A percentile compares a stretch with the other conserved stretches of the same genome.
These are phyloP conservation scores for Xylaria bambusicola DNA, from an alignment of 495 filamentous ascomycete species.

Conservation along the genomic window DNA sequence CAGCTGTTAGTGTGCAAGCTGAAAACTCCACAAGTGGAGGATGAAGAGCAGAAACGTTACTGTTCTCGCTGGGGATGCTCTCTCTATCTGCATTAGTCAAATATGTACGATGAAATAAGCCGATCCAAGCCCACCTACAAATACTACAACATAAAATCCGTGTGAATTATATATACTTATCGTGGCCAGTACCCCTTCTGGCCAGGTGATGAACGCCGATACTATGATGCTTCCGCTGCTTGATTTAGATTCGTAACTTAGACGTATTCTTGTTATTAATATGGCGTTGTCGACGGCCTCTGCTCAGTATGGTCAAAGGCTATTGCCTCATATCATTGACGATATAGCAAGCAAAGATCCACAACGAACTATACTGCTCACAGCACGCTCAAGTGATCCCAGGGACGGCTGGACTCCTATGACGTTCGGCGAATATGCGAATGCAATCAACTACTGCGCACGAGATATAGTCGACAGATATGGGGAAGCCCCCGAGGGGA, in stretches of 20 bases:
- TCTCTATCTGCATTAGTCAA: neutral
- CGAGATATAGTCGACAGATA: slow-evolving; percentile 16
- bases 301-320: slow-evolving; percentile 29
- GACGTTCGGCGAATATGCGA: neutral
- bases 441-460: slow-evolving; percentile 7
- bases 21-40: slow-evolving; percentile 5
- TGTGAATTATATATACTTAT: neutral
- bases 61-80: neutral
- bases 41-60: neutral
- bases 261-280: neutral
- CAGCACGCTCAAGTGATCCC: neutral
- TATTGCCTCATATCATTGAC: slow-evolving; percentile 46
- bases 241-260: neutral
- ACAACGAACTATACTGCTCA: neutral
- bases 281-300: neutral
- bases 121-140: too few relatives aligned
- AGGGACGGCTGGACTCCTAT: slow-evolving; percentile 5
- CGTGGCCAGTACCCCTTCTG: neutral
- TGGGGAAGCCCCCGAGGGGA: neutral
- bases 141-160: too few relatives aligned
- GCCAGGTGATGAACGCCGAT: neutral
- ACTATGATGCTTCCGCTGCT: neutral
- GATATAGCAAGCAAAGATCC: slow-evolving; percentile 33
- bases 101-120: too few relatives aligned
- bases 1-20: neutral